Evolutionary conservation across 1,139 yeast species (phyloP).

Genomic region (Geotrichum fermentans): DNA sequence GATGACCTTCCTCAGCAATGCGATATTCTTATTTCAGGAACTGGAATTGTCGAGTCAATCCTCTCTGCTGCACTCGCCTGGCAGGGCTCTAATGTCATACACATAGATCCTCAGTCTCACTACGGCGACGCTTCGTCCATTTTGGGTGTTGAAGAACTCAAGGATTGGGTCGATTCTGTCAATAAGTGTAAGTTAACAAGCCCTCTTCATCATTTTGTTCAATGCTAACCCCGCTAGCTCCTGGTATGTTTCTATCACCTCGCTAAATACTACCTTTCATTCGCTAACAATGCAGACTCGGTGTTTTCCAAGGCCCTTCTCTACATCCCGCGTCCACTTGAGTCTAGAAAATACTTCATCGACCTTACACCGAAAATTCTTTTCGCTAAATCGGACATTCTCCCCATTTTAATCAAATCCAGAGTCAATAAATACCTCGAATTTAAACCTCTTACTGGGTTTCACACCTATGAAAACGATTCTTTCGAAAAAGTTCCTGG

Average conservation of each 20-base stretch:
- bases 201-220: not conserved
- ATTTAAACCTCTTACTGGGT: conserved; percentile 80
- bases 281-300: conserved; percentile 18
- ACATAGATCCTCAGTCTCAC: conserved; percentile 73
- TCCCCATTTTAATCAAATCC: conserved; percentile 70
- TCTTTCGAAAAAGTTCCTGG: conserved; percentile 75
- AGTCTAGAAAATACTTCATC: conserved; percentile 73
- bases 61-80: conserved; percentile 92
- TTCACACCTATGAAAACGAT: conserved; percentile 90
- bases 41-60: conserved; percentile 84
- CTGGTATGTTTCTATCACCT: not conserved
- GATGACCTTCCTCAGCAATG: conserved; percentile 40
- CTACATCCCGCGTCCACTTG: conserved; percentile 64
- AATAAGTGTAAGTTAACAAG: conserved; percentile 21
- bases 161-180: conserved; percentile 72
- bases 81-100: conserved; percentile 91
- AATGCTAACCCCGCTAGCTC: conserved; percentile 7
- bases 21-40: conserved; percentile 87
- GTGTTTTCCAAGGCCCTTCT: conserved; percentile 38
- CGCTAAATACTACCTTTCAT: not conserved
- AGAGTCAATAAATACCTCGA: conserved; percentile 89
- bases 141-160: conserved; percentile 76
- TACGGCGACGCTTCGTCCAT: conserved; percentile 90
- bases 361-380: conserved; percentile 85
- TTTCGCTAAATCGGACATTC: conserved; percentile 82